phyloP scores from a whole-genome alignment of 768 basidiomycete species.

The Rhodotorula diobovata region DNA sequence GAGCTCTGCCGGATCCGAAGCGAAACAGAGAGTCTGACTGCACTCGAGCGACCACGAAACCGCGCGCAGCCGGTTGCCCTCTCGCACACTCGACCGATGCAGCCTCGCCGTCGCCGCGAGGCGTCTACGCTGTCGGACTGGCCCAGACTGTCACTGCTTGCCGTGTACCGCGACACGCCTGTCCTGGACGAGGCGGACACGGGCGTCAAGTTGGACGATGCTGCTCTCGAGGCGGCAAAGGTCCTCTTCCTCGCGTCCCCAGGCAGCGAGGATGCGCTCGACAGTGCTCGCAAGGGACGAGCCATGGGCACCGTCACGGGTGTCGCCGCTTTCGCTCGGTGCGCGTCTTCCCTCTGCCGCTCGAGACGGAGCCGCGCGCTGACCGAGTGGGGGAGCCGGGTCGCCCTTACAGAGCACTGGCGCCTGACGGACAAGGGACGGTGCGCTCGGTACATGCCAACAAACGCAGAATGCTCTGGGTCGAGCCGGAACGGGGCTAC shows the following conservation, averaged over 20 bases:
- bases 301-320: conserved; percentile 31
- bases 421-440: background rate
- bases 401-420: conserved; percentile 13
- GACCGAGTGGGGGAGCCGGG: conserved; percentile 4
- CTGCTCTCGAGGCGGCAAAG: conserved; percentile 26
- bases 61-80: no score
- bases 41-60: no score
- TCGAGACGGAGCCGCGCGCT: background rate
- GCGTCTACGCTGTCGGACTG: conserved; percentile 5
- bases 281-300: background rate
- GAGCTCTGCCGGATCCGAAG: no score
- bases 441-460: conserved; percentile 15
- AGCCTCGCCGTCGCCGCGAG: conserved; percentile 6
- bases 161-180: conserved; percentile 20
- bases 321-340: conserved; percentile 31
- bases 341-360: background rate
- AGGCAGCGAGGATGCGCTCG: background rate
- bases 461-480: conserved; percentile 31
- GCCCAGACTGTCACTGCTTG: conserved; percentile 21
- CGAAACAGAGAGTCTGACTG: no score
- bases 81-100: background rate
- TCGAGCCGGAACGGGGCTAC: conserved; percentile 28
- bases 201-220: conserved; percentile 3
- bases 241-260: conserved; percentile 6
- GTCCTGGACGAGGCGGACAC: background rate